phyloP scores from a whole-genome alignment of 371 early-diverging fungal species.

The Zychaea mexicana region DNA sequence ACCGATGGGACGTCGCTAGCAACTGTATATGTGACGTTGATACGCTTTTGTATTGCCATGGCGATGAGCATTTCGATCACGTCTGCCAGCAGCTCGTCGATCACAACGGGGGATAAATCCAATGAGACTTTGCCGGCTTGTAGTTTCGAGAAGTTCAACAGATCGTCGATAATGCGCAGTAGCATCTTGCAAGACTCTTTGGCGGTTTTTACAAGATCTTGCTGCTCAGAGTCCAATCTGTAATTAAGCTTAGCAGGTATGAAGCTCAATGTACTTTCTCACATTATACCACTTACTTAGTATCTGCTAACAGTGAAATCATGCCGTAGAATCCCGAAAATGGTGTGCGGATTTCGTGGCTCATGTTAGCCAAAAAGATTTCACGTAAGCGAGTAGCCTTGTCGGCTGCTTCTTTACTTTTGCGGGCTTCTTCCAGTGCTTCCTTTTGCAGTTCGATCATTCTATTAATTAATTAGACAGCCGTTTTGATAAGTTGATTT shows the following conservation, averaged over 20 bases:
- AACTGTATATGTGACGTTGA: constrained; percentile 48
- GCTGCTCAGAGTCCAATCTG: constrained; percentile 50
- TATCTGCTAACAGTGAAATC: constrained; percentile 57
- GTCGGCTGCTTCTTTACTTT: constrained; percentile 47
- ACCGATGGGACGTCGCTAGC: constrained; percentile 37
- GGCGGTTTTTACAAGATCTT: constrained; percentile 60
- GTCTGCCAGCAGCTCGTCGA: constrained; percentile 59
- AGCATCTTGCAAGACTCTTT: constrained; percentile 61
- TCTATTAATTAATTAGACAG: too few relatives aligned
- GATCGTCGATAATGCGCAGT: constrained; percentile 61
- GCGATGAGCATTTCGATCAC: constrained; percentile 58
- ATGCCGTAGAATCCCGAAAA: constrained; percentile 63
- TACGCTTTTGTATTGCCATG: constrained; percentile 51
- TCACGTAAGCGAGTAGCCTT: constrained; percentile 42
- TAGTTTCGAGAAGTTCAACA: constrained; percentile 64
- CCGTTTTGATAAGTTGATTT: too few relatives aligned
- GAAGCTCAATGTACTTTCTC: not conserved
- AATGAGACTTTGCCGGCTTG: constrained; percentile 63
- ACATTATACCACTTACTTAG: constrained; percentile 21
- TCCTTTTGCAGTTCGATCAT: constrained; percentile 51
- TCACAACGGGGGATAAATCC: constrained; percentile 47
- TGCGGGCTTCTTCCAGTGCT: constrained; percentile 42
- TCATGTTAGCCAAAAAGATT: constrained; percentile 64
- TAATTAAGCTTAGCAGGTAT: not conserved
- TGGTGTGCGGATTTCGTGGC: constrained; percentile 54